Evolutionary conservation across 805 yeast genomes (phyloP).

Genomic region (Yarrowia yakushimensis): DNA sequence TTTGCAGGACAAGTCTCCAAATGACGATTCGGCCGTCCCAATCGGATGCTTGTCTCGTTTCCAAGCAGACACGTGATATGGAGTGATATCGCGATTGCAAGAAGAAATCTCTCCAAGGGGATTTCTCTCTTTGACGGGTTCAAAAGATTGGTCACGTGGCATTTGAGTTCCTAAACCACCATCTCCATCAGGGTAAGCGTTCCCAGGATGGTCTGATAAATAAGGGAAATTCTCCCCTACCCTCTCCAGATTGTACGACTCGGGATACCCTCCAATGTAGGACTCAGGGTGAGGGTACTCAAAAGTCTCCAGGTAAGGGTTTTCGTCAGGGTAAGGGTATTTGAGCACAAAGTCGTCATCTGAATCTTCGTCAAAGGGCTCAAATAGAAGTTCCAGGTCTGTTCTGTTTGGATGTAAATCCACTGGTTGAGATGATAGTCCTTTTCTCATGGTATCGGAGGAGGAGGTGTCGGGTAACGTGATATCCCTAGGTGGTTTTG

Average conservation of each 20-base stretch:
- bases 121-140: too few species aligned
- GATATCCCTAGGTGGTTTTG: too few species aligned
- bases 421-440: not conserved
- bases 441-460: not conserved
- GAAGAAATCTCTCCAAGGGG: not conserved
- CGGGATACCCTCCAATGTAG: not conserved
- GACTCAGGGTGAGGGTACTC: not conserved
- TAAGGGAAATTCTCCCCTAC: too few species aligned
- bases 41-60: not conserved
- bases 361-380: not conserved
- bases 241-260: not conserved
- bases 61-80: not conserved
- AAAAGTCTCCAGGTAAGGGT: not conserved
- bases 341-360: not conserved
- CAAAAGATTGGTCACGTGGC: too few species aligned
- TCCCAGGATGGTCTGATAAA: not conserved
- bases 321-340: slow-evolving; percentile 5
- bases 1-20: not conserved
- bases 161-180: too few species aligned
- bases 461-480: too few species aligned
- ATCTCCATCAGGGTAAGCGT: too few species aligned
- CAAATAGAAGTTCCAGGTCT: not conserved
- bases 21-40: not conserved
- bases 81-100: not conserved
- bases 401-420: not conserved